Evolutionary conservation across 2,329 filamentous ascomycete genomes (phyloP), one percentile per base, ranked within the genome.

Genomic region (Pseudofabraea citricarpa): DNA sequence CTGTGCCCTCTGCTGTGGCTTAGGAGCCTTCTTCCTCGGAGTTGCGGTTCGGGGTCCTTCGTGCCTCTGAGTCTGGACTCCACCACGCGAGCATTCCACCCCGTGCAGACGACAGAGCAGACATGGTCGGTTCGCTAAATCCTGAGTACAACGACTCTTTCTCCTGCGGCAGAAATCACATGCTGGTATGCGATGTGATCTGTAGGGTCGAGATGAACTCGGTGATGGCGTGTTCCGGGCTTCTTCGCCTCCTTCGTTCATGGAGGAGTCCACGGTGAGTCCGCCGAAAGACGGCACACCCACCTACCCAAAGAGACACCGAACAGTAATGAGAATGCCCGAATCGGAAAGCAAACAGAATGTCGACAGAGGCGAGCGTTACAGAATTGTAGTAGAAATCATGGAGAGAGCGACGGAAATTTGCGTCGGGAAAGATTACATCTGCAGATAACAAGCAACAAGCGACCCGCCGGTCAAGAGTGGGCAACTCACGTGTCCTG

Each of bases 141-240:
- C 76, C 21, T 77, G 71, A 15, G 77, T 79, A 56, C 79, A 83
- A 50, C 79, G 69, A 2, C 77, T 79, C 57, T 82, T 82, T 47
- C 79, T 71, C 47, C 72, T 72, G 41, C 79, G 70, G 55, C 79
- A 83, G 12, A 77, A 64, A 41, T 77, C 64, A 61, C 79, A 83
- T 7, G 79, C 79, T 39, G 78, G 76, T 29, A 74, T 72, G 47
- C 79, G 71, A 61, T 82, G 79, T 6, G 78, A 82, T 46, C 79
- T 67, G 55, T 82, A 82, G 3, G 78, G 79, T 35, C 79, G 68
- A 21, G 35, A 37, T 10, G 35, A 37, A 12, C 35, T 37, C 35
- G 35, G 35, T 9, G 35, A 37, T 8, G 35, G 35, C 15, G 35
- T 37, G 21, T 37, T 37, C 35, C 35, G 35, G 15, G 35, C 35